Base-by-base conservation (phyloP, 352 stramenopile species). In the Phytophthora palmivora region DNA sequence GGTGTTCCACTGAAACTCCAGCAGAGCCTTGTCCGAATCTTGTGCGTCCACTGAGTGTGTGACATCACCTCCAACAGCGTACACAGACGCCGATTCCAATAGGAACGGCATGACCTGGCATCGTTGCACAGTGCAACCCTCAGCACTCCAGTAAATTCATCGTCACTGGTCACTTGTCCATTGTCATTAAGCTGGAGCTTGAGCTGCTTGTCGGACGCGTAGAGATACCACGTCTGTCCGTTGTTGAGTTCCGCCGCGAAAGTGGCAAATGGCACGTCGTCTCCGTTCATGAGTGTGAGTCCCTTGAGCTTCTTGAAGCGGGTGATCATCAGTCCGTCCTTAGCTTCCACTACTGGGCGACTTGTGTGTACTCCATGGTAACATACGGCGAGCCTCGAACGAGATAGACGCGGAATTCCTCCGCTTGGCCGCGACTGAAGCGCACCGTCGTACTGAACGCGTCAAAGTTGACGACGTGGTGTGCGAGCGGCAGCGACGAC, bases 341-440 rank as follows among this genome's bases (percentile, higher is more conserved):
- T 63, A 12, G 78, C 63, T 34, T 86, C 71, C 46, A 96, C 58
- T 41, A 83, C 53, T 2, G 88, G 84, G n/a, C 70, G 68, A 37
- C 71, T 78, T 58, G 58, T 8, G 48, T 63, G 61, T 77, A 96
- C 42, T 95, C 79, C 46, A 89, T 69, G 4, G 88, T 94, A 9
- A 95, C 43, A 51, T 91, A 96, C 26, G 88, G 88, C 55, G 86
- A 94, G 16, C 86, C 87, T 24, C 87, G 82, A 59, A 92, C 84
- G 19, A 96, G 72, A 36, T 80, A 72, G 5, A 79, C 61, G 26
- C 68, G 66, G 60, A 91, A 94, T 41, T 76, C 66, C 15, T 79
- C 68, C 0, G 62, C 22, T 3, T 70, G 16, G 22, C 70, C 59
- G 24, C 71, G 41, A 24, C 65, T 77, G 69, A 95, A 93, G 56